phyloP scores from a whole-genome alignment of 148 eudicot genomes.

The Pouteria glomerata region DNA sequence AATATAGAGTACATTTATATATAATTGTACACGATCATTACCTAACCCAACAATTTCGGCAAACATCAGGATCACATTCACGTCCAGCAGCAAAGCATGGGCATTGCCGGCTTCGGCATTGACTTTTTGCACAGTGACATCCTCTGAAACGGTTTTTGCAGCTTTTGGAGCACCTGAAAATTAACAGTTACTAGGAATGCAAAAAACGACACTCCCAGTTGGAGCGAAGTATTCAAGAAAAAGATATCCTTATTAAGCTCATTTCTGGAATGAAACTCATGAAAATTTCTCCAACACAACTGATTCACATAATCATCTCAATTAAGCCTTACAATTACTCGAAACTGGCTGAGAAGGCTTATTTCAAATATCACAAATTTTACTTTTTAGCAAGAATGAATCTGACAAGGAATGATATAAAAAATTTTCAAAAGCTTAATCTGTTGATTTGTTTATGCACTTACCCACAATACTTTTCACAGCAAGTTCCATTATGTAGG shows the following conservation, averaged over 20 bases:
- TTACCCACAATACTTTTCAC: slow-evolving; percentile 97
- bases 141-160: slow-evolving; percentile 93
- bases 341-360: slow-evolving; percentile 3
- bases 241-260: background rate
- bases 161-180: slow-evolving; percentile 78
- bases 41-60: slow-evolving; percentile 99
- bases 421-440: background rate
- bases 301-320: slow-evolving; percentile 3
- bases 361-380: background rate
- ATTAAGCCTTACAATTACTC: background rate
- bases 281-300: background rate
- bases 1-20: background rate
- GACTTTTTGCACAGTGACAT: slow-evolving; percentile 98
- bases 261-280: background rate
- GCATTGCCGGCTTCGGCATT: slow-evolving; percentile 94
- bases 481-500: slow-evolving; percentile 63
- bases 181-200: slow-evolving; percentile 1
- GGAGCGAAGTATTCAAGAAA: background rate
- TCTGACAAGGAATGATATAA: background rate
- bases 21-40: slow-evolving; percentile 19
- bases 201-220: background rate
- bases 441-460: slow-evolving; percentile 2
- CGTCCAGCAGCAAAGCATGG: slow-evolving; percentile 97
- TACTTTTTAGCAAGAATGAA: background rate
- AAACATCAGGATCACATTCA: slow-evolving; percentile 99